Percentiles rank a stretch among this genome's conserved stretches.
These are phyloP conservation scores for Allantophomopsis lycopodina DNA, from an alignment of 2,329 filamentous ascomycete species.

Conservation along the genomic window DNA sequence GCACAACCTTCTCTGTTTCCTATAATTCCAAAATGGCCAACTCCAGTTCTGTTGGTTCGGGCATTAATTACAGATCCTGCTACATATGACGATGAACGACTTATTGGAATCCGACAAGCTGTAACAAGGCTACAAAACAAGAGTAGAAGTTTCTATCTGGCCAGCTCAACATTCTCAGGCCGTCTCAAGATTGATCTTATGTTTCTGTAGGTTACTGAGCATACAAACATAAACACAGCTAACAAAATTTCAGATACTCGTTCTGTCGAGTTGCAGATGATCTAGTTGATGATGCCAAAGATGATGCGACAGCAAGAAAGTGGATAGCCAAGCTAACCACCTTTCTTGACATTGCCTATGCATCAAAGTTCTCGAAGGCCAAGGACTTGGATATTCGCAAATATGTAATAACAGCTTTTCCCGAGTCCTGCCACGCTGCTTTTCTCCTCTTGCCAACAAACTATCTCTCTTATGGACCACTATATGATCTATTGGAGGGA, in stretches of 20 bases:
- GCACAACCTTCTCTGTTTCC: conserved; percentile 46
- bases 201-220: conserved; percentile 32
- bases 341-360: conserved; percentile 42
- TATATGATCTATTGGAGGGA: conserved; percentile 51
- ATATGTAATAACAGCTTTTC: conserved; percentile 13
- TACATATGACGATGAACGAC: conserved; percentile 40
- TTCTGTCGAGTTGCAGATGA: conserved; percentile 66
- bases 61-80: conserved; percentile 31
- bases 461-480: conserved; percentile 40
- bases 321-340: conserved; percentile 45
- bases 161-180: conserved; percentile 55
- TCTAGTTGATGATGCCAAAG: conserved; percentile 50
- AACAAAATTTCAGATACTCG: conserved; percentile 38
- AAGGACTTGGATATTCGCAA: conserved; percentile 6
- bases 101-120: conserved; percentile 44
- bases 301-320: conserved; percentile 32
- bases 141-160: conserved; percentile 62
- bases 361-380: conserved; percentile 4
- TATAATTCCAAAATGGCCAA: conserved; percentile 30
- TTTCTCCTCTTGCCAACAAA: conserved; percentile 43
- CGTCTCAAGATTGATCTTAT: conserved; percentile 55
- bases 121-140: conserved; percentile 44
- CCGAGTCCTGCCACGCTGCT: conserved; percentile 23
- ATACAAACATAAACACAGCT: no score
- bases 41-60: conserved; percentile 32